Evolutionary conservation across 2,329 filamentous ascomycete genomes (phyloP).

Genomic region (Ophidiomyces ophidiicola): DNA sequence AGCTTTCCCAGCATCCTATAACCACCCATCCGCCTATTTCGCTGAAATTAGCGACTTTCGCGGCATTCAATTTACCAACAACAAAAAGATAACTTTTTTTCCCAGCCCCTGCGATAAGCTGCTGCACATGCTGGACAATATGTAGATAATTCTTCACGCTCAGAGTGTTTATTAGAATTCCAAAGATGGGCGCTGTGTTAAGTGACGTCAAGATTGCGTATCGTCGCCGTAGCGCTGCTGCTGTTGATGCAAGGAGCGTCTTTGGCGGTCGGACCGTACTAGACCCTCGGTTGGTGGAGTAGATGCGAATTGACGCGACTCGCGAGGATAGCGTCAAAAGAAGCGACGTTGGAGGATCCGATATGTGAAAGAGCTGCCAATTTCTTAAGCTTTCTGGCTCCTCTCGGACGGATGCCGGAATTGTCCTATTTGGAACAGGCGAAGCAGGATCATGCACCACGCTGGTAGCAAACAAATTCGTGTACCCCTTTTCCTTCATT

Average conservation of each 20-base stretch:
- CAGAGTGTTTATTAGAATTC: conserved; percentile 90
- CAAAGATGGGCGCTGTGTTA: conserved; percentile 69
- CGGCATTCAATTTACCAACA: conserved; percentile 89
- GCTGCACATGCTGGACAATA: conserved; percentile 61
- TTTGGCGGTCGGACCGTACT: conserved; percentile 24
- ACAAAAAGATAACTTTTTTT: conserved; percentile 97
- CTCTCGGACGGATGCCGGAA: conserved; percentile 42
- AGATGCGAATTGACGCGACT: conserved; percentile 66
- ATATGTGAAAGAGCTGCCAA: conserved; percentile 74
- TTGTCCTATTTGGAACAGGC: conserved; percentile 68
- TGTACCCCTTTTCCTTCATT: conserved; percentile 51
- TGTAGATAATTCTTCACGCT: conserved; percentile 81
- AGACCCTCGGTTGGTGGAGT: conserved; percentile 42
- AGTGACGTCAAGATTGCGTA: conserved; percentile 78
- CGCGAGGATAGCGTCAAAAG: conserved; percentile 78
- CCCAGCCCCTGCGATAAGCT: conserved; percentile 61
- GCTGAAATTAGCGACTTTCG: conserved; percentile 91
- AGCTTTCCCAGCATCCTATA: conserved; percentile 96
- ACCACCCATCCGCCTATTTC: conserved; percentile 96
- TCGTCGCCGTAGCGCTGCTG: conserved; percentile 60
- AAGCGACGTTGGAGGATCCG: conserved; percentile 65
- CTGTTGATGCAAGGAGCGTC: conserved; percentile 39
- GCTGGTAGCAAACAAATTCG: conserved; percentile 53
- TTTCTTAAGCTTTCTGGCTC: conserved; percentile 43
- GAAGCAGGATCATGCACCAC: conserved; percentile 69